phyloP scores from a whole-genome alignment of 768 basidiomycete genomes.

The Xanthoconium purpureum region DNA sequence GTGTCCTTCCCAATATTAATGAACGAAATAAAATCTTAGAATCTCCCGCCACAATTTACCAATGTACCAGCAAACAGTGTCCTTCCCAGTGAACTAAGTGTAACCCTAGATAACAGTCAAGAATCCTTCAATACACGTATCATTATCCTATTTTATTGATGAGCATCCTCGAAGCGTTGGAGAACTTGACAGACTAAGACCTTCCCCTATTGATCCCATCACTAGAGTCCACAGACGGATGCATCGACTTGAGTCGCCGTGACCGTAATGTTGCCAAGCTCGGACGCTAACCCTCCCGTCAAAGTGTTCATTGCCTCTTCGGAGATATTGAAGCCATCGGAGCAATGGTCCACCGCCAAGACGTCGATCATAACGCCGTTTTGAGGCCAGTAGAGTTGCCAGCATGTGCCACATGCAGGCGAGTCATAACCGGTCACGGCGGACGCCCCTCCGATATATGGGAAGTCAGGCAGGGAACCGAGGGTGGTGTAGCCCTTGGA shows the following conservation, averaged over 20 bases:
- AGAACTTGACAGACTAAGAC: background rate
- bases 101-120: background rate
- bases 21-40: no score
- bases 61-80: background rate
- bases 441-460: constrained; percentile 33
- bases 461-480: constrained; percentile 31
- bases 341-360: constrained; percentile 29
- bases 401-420: constrained; percentile 34
- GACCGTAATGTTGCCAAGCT: constrained; percentile 50
- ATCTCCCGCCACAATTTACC: no score
- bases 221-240: constrained; percentile 44
- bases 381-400: constrained; percentile 24
- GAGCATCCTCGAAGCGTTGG: background rate
- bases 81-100: background rate
- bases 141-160: background rate
- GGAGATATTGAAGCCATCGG: constrained; percentile 46
- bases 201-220: background rate
- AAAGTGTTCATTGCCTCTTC: constrained; percentile 52
- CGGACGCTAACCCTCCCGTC: constrained; percentile 45
- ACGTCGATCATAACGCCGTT: constrained; percentile 9
- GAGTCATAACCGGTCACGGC: constrained; percentile 32
- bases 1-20: background rate
- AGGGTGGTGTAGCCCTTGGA: constrained; percentile 33
- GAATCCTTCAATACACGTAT: background rate
- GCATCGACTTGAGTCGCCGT: constrained; percentile 40